A percentile compares a stretch with the other conserved stretches of the same genome.
Conservation (phyloP, 495 filamentous ascomycete species). For the Podospora bellae-mahoneyi region DNA sequence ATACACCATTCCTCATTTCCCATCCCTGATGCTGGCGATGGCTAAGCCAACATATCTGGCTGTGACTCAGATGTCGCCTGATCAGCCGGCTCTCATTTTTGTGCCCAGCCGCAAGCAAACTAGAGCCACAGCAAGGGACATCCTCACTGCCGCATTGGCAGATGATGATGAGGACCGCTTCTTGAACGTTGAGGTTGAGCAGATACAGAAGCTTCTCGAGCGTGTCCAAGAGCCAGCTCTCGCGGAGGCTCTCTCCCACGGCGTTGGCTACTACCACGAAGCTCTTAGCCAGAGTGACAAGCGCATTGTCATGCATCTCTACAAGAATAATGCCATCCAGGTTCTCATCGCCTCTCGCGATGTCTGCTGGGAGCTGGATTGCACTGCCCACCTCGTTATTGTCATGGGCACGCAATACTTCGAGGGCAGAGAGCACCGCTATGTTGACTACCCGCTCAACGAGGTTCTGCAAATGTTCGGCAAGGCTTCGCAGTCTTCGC, state of each 20-base stretch:
- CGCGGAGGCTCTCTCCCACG: slow-evolving; percentile 87
- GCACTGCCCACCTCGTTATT: slow-evolving; percentile 82
- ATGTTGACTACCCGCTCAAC: slow-evolving; percentile 92
- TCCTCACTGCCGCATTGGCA: slow-evolving; percentile 76
- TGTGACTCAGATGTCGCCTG: slow-evolving; percentile 75
- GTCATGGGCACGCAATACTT: slow-evolving; percentile 99
- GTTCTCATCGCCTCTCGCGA: slow-evolving; percentile 90
- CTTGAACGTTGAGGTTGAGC: slow-evolving; percentile 72
- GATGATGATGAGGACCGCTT: slow-evolving; percentile 95
- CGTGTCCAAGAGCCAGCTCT: slow-evolving; percentile 81
- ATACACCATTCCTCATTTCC: slow-evolving; percentile 94
- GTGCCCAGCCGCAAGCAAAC: slow-evolving; percentile 91
- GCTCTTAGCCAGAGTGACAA: slow-evolving; percentile 85
- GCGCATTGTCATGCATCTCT: slow-evolving; percentile 87
- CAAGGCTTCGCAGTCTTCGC: slow-evolving; percentile 73
- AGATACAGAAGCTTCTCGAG: slow-evolving; percentile 76
- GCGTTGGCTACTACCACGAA: slow-evolving; percentile 97
- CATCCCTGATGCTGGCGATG: slow-evolving; percentile 97
- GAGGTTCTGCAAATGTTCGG: slow-evolving; percentile 99
- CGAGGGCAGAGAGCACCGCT: slow-evolving; percentile 93
- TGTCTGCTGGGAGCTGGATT: slow-evolving; percentile 92
- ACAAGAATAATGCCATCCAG: slow-evolving; percentile 87
- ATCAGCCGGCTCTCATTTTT: slow-evolving; percentile 88
- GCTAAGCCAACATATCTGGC: slow-evolving; percentile 86
- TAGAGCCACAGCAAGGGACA: slow-evolving; percentile 81